phyloP scores from a whole-genome alignment of 306 rosid species.

The Sicyos baderoa region DNA sequence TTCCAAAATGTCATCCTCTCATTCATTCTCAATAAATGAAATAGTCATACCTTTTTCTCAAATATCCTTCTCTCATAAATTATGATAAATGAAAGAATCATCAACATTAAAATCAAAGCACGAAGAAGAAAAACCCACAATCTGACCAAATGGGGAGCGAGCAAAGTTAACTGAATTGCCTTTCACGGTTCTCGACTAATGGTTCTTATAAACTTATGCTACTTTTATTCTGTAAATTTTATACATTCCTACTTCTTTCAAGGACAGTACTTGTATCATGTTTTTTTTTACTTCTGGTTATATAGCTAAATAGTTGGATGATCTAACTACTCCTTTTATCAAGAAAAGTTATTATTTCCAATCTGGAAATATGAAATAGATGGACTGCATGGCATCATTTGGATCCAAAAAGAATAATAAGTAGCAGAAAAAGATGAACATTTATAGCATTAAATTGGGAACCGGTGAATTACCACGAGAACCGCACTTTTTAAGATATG shows the following conservation, averaged over 20 bases:
- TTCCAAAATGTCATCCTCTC: too few relatives aligned
- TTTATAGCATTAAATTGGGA: background rate
- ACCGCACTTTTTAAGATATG: conserved; percentile 36
- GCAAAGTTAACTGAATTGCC: background rate
- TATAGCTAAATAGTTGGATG: background rate
- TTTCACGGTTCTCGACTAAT: background rate
- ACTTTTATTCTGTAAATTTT: background rate
- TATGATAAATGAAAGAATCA: background rate
- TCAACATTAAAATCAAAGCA: background rate
- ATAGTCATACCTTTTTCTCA: background rate
- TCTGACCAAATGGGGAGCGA: background rate
- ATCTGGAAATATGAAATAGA: background rate
- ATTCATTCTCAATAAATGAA: too few relatives aligned
- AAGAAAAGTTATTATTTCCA: background rate
- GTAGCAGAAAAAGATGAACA: background rate
- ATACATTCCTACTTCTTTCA: background rate
- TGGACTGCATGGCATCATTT: background rate
- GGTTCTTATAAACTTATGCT: background rate
- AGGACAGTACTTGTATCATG: too few relatives aligned
- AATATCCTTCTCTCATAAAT: background rate
- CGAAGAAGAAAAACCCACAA: background rate
- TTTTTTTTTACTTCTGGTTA: too few relatives aligned
- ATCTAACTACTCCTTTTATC: background rate
- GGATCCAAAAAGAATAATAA: background rate
- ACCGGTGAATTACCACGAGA: conserved; percentile 48